A percentile compares a stretch with the other conserved stretches of the same genome.
Evolutionary conservation across 768 basidiomycete genomes (phyloP).

Genomic region (Nevesoporus exiguus): DNA sequence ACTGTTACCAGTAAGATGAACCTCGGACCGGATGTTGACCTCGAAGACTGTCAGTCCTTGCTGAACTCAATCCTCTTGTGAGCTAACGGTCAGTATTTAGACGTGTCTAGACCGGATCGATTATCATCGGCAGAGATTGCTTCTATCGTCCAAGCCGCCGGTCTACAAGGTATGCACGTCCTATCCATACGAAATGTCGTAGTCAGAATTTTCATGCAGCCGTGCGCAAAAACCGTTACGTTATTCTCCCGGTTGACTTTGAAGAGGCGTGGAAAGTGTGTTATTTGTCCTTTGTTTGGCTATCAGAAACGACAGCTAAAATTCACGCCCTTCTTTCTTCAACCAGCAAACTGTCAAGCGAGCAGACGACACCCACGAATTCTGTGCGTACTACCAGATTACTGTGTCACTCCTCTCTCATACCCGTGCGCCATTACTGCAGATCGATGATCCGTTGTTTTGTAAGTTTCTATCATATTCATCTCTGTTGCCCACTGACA

Average conservation of each 20-base stretch:
- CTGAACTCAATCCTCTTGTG: conserved; percentile 6
- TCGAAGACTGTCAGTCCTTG: conserved; percentile 87
- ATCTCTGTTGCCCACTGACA: conserved; percentile 16
- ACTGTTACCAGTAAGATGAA: conserved; percentile 98
- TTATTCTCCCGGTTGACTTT: conserved; percentile 95
- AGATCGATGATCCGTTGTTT: conserved; percentile 38
- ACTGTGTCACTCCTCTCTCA: conserved; percentile 6
- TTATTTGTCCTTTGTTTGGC: conserved; percentile 53
- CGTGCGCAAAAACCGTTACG: conserved; percentile 96
- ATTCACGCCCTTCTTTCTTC: conserved; percentile 32
- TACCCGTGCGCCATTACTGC: neutral
- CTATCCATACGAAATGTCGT: neutral
- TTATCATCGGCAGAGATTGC: conserved; percentile 95
- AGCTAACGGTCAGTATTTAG: conserved; percentile 39
- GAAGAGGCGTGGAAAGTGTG: conserved; percentile 99
- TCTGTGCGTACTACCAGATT: conserved; percentile 59
- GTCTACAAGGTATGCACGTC: conserved; percentile 72
- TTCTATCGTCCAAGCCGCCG: conserved; percentile 94
- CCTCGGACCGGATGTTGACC: conserved; percentile 92
- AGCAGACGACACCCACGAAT: conserved; percentile 93
- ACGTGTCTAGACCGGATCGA: conserved; percentile 94
- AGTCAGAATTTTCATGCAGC: conserved; percentile 38
- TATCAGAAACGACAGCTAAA: conserved; percentile 30
- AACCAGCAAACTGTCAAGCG: conserved; percentile 94
- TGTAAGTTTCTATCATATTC: conserved; percentile 37